Conservation (phyloP, 2,329 filamentous ascomycete species). For the Trichoderma brevicompactum region DNA sequence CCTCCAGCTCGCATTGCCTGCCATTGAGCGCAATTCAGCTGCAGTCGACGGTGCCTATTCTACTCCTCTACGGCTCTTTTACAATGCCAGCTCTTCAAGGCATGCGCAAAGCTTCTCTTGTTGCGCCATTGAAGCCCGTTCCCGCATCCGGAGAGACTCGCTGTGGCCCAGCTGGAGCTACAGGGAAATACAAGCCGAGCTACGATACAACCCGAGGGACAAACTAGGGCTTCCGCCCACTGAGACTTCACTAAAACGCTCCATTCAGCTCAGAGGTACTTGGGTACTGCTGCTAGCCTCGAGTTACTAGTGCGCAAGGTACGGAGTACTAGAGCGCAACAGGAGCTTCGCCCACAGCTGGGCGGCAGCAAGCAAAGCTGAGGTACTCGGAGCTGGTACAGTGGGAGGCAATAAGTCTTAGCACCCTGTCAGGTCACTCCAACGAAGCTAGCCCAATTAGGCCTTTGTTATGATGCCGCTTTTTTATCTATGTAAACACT, state of each 20-base stretch:
- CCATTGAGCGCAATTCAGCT: slow-evolving; percentile 3
- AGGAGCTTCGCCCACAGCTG: not conserved
- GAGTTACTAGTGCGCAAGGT: not conserved
- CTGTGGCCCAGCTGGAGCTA: slow-evolving; percentile 12
- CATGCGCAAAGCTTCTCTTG: not conserved
- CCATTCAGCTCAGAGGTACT: not conserved
- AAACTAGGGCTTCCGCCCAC: slow-evolving; percentile 26
- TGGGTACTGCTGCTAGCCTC: not conserved
- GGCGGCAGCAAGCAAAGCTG: not conserved
- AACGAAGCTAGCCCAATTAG: too few relatives aligned
- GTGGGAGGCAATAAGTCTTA: too few relatives aligned
- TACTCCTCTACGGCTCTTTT: not conserved
- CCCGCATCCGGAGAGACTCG: slow-evolving; percentile 16
- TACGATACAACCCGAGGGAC: slow-evolving; percentile 19
- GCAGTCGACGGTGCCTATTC: not conserved
- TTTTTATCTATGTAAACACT: too few relatives aligned
- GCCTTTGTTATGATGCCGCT: too few relatives aligned
- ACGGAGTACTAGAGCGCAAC: too few relatives aligned
- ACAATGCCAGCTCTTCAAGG: not conserved
- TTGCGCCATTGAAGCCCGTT: slow-evolving; percentile 12
- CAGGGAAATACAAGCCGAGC: slow-evolving; percentile 26
- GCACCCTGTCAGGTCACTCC: too few relatives aligned
- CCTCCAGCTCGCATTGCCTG: not conserved
- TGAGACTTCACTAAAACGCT: not conserved
- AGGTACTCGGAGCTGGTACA: not conserved